phyloP scores from a whole-genome alignment of 1,284 basidiomycete species.

The Papiliotrema fonsecae region DNA sequence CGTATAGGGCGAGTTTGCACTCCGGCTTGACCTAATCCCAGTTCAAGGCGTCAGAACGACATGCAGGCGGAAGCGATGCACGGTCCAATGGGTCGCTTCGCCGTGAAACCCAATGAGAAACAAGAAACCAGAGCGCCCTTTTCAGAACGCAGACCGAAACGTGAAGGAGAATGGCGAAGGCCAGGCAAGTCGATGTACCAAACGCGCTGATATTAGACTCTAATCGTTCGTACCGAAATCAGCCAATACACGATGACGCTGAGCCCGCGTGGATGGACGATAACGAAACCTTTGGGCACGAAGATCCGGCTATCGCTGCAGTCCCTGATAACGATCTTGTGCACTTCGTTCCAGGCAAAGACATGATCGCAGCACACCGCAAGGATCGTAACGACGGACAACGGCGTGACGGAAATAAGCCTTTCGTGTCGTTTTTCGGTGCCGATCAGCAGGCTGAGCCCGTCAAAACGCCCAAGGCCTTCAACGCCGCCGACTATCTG shows the following conservation, averaged over 20 bases:
- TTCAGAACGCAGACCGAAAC: neutral
- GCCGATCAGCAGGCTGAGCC: conserved; percentile 11
- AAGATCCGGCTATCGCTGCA: conserved; percentile 26
- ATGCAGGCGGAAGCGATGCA: neutral
- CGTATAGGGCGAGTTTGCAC: too few species aligned
- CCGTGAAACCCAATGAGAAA: neutral
- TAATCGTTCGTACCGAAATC: neutral
- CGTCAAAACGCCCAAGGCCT: conserved; percentile 25
- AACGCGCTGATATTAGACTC: neutral
- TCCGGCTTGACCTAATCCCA: neutral
- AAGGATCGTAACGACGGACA: conserved; percentile 25
- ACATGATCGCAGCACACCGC: conserved; percentile 42
- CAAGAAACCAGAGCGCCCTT: neutral
- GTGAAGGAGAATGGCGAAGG: neutral
- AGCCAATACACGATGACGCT: conserved; percentile 16
- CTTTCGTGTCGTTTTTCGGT: conserved; percentile 32
- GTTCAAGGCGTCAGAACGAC: neutral
- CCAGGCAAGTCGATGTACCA: conserved; percentile 17
- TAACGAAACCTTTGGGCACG: conserved; percentile 6
- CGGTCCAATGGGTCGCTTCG: conserved; percentile 3
- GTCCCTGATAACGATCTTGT: conserved; percentile 23
- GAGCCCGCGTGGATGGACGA: conserved; percentile 46
- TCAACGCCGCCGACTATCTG: conserved; percentile 41
- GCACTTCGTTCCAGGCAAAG: conserved; percentile 39
- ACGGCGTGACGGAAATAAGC: conserved; percentile 21